Evolutionary conservation across 495 filamentous ascomycete species (phyloP).

Genomic region (Xylaria intraflava): DNA sequence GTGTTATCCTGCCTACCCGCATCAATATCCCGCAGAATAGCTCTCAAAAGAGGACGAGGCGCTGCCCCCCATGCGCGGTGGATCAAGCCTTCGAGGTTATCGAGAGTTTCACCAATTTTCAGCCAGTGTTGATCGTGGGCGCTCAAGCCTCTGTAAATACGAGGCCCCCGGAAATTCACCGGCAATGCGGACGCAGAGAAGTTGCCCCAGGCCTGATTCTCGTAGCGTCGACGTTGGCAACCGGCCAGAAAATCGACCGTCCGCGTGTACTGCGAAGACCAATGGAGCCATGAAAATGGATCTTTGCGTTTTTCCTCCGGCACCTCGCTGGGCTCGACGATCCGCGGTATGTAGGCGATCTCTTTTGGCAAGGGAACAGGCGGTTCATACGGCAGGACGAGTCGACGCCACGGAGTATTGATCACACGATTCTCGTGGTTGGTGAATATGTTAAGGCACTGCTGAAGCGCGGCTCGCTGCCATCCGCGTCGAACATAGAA

Average conservation of each 20-base stretch:
- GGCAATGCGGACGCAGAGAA: conserved; percentile 18
- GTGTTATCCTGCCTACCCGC: conserved; percentile 14
- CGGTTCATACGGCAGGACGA: conserved; percentile 25
- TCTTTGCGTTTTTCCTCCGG: conserved; percentile 9
- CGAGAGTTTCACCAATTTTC: conserved; percentile 19
- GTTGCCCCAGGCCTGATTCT: conserved; percentile 10
- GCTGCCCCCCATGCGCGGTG: conserved; percentile 13
- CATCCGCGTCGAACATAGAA: conserved; percentile 28
- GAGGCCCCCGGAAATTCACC: conserved; percentile 17
- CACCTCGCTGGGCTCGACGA: conserved; percentile 7
- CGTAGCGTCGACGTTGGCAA: conserved; percentile 20
- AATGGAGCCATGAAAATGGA: conserved; percentile 21
- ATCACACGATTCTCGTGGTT: conserved; percentile 17
- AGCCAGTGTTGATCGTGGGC: conserved; percentile 25
- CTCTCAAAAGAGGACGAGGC: conserved; percentile 20
- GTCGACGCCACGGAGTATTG: conserved; percentile 22
- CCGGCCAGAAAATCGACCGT: conserved; percentile 14
- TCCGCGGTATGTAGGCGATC: conserved; percentile 15
- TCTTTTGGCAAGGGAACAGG: conserved; percentile 15
- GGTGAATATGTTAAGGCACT: conserved; percentile 25
- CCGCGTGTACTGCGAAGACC: conserved; percentile 10
- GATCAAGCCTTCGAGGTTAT: conserved; percentile 10
- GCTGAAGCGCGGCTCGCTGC: conserved; percentile 35
- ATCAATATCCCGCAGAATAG: conserved; percentile 24
- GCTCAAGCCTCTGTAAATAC: conserved; percentile 14